Evolutionary conservation across 805 yeast species (phyloP), one percentile per base, ranked within the genome.

Genomic region (Ogataea pini): DNA sequence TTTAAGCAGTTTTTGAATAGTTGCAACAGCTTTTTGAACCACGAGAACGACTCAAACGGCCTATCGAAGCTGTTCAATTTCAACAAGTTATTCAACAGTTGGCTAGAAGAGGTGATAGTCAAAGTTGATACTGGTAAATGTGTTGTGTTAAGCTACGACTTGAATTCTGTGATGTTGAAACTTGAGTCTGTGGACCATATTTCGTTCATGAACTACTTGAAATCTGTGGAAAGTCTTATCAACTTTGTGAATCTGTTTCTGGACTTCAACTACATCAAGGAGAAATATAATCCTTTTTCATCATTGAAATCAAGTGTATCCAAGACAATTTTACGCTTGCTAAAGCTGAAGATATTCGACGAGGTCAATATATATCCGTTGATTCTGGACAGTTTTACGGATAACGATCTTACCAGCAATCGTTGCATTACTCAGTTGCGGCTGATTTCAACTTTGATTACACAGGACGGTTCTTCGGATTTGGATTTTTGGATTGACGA

Each of bases 401-500:
- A 45, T 8, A 36, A 16, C 13, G 34, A 43, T 19, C 16, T 25
- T 27, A 5, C 31, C 19, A 25, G 20, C 12, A 39, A 16, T 27
- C 32, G 42, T 5, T 27, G 32, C 8, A 28, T 39, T 24, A 39
- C 42, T n/a, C 34, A 51, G 44, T 33, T 66, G 16, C 53, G 49
- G 13, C 17, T 43, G 2, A 50, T 66, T 9, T 60, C 65, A 3
- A 49, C 33, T 2, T 34, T 57, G n/a, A 27, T 66, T 67, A 58
- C 68, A 1, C 48, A 58, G 13, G 67, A 63, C 50, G 64, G 61
- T 1, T 49, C 58, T 3, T 63, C 65, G 34, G 70, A 66, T 40
- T 46, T 66, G 12, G 69, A 65, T 45, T 65, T 64, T 43, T 66
- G 70, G 70, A 58, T 62, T 8, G 68, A 63, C 33, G 69, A 65